phyloP scores from a whole-genome alignment of 106 monocot species.

The Posidonia australis region DNA sequence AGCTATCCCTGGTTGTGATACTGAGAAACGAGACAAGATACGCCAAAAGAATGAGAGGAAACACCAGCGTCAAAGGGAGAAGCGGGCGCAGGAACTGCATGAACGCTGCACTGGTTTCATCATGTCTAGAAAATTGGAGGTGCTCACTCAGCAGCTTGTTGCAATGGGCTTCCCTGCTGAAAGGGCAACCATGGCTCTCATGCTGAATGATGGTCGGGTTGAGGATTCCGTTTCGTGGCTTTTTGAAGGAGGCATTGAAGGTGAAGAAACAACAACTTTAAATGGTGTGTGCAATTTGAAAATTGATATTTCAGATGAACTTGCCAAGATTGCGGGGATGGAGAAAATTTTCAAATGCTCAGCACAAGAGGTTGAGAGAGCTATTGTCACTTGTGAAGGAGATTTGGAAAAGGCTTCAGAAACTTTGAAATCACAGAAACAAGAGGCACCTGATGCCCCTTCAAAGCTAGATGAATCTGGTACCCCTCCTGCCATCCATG shows the following conservation, averaged over 20 bases:
- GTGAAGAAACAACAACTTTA: slow-evolving; percentile 12
- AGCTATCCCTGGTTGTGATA: slow-evolving; percentile 49
- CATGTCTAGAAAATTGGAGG: slow-evolving; percentile 63
- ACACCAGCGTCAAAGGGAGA: slow-evolving; percentile 77
- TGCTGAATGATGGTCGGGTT: slow-evolving; percentile 58
- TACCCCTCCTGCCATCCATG: slow-evolving; percentile 13
- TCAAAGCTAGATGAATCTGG: slow-evolving; percentile 19
- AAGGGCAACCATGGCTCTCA: slow-evolving; percentile 58
- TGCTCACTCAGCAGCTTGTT: slow-evolving; percentile 54
- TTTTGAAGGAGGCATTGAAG: slow-evolving; percentile 43
- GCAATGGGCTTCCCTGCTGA: slow-evolving; percentile 73
- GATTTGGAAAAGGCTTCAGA: slow-evolving; percentile 57
- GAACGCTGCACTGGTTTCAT: slow-evolving; percentile 54
- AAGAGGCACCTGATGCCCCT: slow-evolving; percentile 16
- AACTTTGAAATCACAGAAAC: slow-evolving; percentile 41
- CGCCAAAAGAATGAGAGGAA: slow-evolving; percentile 86
- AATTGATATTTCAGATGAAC: slow-evolving; percentile 67
- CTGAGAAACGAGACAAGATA: slow-evolving; percentile 75
- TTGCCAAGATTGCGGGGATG: slow-evolving; percentile 43
- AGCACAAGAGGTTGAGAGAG: slow-evolving; percentile 80
- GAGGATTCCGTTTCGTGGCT: slow-evolving; percentile 78
- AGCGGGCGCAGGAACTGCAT: slow-evolving; percentile 67
- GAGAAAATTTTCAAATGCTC: slow-evolving; percentile 48
- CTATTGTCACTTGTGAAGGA: slow-evolving; percentile 59
- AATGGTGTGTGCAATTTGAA: slow-evolving; percentile 36